Conservation (phyloP, 306 rosid species). For the Herpetospermum pedunculosum region DNA sequence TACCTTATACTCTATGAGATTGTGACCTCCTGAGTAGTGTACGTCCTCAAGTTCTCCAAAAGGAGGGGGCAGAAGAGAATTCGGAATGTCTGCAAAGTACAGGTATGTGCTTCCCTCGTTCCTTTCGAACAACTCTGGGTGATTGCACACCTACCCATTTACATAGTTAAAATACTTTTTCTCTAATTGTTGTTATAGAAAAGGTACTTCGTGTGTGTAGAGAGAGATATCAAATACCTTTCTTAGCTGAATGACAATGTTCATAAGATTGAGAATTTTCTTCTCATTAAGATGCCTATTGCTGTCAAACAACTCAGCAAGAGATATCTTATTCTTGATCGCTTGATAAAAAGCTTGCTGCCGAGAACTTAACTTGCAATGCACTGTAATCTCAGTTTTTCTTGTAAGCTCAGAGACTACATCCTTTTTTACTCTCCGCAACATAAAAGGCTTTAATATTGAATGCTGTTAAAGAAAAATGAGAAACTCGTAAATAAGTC, state of each 20-base stretch:
- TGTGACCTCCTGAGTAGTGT: slow-evolving; percentile 82
- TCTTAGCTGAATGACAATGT: slow-evolving; percentile 91
- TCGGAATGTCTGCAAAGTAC: slow-evolving; percentile 67
- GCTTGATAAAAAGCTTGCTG: slow-evolving; percentile 98
- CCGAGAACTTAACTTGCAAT: slow-evolving; percentile 94
- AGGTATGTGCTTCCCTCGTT: slow-evolving; percentile 86
- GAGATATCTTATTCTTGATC: slow-evolving; percentile 96
- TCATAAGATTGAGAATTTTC: slow-evolving; percentile 82
- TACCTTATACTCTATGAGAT: slow-evolving; percentile 74
- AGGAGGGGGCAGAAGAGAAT: slow-evolving; percentile 80
- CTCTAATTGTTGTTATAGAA: background rate
- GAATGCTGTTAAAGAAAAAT: slow-evolving; percentile 58
- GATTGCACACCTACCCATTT: slow-evolving; percentile 82
- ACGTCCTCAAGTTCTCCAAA: slow-evolving; percentile 94
- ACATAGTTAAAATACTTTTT: slow-evolving; percentile 16
- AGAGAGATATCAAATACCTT: slow-evolving; percentile 37
- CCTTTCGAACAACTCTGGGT: slow-evolving; percentile 96
- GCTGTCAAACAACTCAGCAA: slow-evolving; percentile 82
- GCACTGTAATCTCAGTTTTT: slow-evolving; percentile 90
- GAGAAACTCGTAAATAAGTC: slow-evolving; percentile 15
- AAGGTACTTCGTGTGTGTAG: background rate
- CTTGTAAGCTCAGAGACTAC: slow-evolving; percentile 83
- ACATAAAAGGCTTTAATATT: slow-evolving; percentile 92
- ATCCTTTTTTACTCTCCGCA: slow-evolving; percentile 89
- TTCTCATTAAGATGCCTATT: slow-evolving; percentile 85